Percentiles rank a stretch among this genome's conserved stretches.
These are phyloP conservation scores for Fusarium piperis DNA, from an alignment of 2,329 filamentous ascomycete species.

Conservation along the genomic window DNA sequence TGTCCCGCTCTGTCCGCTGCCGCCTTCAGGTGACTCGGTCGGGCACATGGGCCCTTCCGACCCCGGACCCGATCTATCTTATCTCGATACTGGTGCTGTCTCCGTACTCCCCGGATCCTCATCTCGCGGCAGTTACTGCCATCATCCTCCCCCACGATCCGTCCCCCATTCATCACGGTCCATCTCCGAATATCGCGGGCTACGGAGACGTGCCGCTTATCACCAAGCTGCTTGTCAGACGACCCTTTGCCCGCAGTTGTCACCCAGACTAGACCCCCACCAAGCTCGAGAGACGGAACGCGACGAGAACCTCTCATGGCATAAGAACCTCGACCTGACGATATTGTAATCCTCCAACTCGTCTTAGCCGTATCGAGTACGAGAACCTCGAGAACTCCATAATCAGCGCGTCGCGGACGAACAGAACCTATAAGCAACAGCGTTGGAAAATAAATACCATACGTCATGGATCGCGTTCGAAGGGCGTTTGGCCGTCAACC, in stretches of 20 bases:
- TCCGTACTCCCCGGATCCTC: conserved; percentile 19
- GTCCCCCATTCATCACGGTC: neutral
- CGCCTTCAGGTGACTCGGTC: conserved; percentile 31
- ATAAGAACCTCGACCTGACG: conserved; percentile 5
- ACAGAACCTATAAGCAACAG: neutral
- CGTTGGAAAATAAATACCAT: neutral
- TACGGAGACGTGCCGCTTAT: neutral
- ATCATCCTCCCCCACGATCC: conserved; percentile 25
- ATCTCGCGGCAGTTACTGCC: conserved; percentile 22
- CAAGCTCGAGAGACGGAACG: conserved; percentile 1
- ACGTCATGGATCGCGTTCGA: conserved; percentile 43
- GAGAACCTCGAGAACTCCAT: neutral
- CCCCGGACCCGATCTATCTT: conserved; percentile 9
- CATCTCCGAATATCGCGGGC: neutral
- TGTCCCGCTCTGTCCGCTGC: neutral
- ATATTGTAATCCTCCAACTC: neutral
- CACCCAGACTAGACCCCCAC: neutral
- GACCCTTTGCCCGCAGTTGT: neutral
- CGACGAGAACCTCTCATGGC: conserved; percentile 17
- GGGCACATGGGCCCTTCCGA: conserved; percentile 29
- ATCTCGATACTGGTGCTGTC: neutral
- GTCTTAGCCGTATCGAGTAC: neutral
- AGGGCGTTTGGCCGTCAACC: conserved; percentile 35
- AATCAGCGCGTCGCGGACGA: neutral
- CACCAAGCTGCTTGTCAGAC: conserved; percentile 18